Base-by-base conservation (phyloP, 1,139 yeast genomes). In the Kluyveromyces sp. region DNA sequence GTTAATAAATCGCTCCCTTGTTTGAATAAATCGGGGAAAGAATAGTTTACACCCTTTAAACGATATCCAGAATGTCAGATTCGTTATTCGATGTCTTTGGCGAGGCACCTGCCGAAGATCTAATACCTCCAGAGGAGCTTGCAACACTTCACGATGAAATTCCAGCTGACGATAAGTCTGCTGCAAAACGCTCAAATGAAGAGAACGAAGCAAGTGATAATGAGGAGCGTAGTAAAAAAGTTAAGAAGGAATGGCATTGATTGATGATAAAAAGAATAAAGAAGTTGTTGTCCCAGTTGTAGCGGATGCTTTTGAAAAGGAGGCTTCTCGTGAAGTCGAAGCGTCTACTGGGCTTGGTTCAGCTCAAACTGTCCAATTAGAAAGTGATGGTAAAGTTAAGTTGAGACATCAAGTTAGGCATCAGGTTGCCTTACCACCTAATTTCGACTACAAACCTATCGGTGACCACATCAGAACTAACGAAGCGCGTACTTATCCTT, bases 341-440 rank as follows among this genome's bases (percentile, higher is more conserved):
- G 89, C 85, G 1, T 83, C 95, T 1, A 77, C 78, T 28, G 96
- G 95, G 2, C 71, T 88, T 48, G 64, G 71, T 34, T 59, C 70
- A 28, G 61, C 68, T 2, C 63, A 64, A 1, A 51, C 64, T 6
- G 56, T 61, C 0, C 57, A 60, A 8, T 54, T 55, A 6, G 69
- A 61, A 28, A 67, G 69, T 36, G 75, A 72, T 40, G 75, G 78
- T 26, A 80, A 79, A 56, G 82, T 88, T 50, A 81, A 83, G 63
- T 72, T 90, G 52, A 80, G 81, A 52, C 97, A 90, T 71, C 97
- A 89, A 65, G 96, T 92, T 47, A 82, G 97, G 66, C 98, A 92
- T 69, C 97, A 92, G 66, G 98, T 92, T 10, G 97, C 97, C 2
- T 75, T 92, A 34, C 98, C 98, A 1, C 94, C 95, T 4, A 84